Percentiles rank a stretch among this genome's conserved stretches.
Evolutionary conservation across 306 rosid species (phyloP).

Genomic region (Rubus parviflorus): DNA sequence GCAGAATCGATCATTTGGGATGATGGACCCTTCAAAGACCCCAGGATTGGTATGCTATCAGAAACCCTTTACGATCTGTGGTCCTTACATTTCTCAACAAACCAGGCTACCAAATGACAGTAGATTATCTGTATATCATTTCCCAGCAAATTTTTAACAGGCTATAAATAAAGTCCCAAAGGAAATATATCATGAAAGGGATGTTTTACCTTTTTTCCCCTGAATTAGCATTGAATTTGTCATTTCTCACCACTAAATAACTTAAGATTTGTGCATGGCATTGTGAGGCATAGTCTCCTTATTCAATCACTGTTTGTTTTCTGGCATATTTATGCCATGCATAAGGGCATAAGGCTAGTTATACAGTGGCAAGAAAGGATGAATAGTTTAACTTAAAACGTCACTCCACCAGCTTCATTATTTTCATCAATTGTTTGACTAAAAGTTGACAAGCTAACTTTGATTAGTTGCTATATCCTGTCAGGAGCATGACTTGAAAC

Average conservation of each 20-base stretch:
- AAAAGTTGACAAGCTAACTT: background rate
- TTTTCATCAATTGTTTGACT: background rate
- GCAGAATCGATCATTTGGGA: conserved; percentile 42
- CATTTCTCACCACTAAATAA: background rate
- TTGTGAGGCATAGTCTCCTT: background rate
- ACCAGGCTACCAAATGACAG: background rate
- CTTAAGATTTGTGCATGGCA: background rate
- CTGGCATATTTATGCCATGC: background rate
- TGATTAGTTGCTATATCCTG: background rate
- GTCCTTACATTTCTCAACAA: background rate
- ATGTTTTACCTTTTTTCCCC: background rate
- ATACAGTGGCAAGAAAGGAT: background rate
- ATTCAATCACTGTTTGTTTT: background rate
- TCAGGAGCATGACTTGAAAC: conserved; percentile 16
- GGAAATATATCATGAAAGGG: background rate
- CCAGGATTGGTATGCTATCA: conserved; percentile 59
- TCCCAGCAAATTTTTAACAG: background rate
- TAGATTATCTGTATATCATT: background rate
- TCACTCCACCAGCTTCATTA: background rate
- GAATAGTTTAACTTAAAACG: background rate
- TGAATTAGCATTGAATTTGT: background rate
- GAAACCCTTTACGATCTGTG: conserved; percentile 16
- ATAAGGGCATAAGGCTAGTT: background rate
- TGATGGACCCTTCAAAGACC: conserved; percentile 33
- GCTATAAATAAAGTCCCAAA: background rate